Evolutionary conservation across 768 basidiomycete species (phyloP), one percentile per base, ranked within the genome.

Genomic region (Cystoderma amianthinum): DNA sequence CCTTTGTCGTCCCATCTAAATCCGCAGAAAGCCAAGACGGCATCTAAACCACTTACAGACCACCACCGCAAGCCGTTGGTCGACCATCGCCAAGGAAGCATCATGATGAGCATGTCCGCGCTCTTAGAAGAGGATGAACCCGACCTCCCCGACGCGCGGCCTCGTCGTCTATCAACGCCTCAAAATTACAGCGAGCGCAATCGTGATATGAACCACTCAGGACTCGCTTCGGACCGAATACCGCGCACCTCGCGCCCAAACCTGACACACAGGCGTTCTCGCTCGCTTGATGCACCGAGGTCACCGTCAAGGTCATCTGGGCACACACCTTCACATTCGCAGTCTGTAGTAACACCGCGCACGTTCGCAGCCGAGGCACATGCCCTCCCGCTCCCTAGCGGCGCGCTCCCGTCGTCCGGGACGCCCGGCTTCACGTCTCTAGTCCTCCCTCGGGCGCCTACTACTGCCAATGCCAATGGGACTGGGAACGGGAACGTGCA

Each of bases 381-480:
- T 17, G 39, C 39, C 16, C 40, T 38, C 36, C 47, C 52, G 28
- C 41, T 48, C 2, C 36, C 53, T 16, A 42, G 63, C 36, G 62
- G 64, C 20, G 60, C 60, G 16, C 54, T 68, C 2, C 71, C 74
- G 5, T 76, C 74, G 13, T 65, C 68, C n/a, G 80, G 76, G 1
- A 80, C 76, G 1, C 76, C 68, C 39, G 78, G 77, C 13, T 79
- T 72, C 45, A 72, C 74, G 5, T 64, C 67, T 16, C 71, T 81
- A 17, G 61, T 71, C 5, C 68, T 80, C 6, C 78, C 77, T 19
- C 70, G 69, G 20, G 72, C 72, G 2, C 71, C 72, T 2, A 57
- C 63, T 1, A 61, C 64, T 0, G 49, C 48, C 32, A 44, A 7
- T 6, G 18, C 34, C 17, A 7, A 7, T 36, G 18, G n/a, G 6